Evolutionary conservation across 2,329 filamentous ascomycete species (phyloP), one percentile per base, ranked within the genome.

Genomic region (Herpotrichia juniperi): DNA sequence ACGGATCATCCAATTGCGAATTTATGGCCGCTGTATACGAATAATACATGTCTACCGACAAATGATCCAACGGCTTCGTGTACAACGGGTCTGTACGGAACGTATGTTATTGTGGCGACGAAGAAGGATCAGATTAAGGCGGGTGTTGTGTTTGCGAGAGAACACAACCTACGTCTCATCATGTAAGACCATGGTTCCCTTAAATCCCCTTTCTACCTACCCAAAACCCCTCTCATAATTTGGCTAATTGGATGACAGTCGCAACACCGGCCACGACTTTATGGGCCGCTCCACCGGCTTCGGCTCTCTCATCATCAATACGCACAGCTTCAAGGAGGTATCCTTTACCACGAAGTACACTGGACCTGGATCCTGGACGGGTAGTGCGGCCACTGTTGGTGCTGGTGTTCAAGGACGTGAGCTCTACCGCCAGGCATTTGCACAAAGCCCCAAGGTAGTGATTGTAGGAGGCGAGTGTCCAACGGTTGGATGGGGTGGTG

Each of bases 401-500:
- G 67, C 69, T n/a, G 70, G 70, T 30, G 61, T 74, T 4, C 71
- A 74, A 35, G 69, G 64, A 11, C 57, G 67, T 26, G 71, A 72
- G 37, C 35, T 72, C 7, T 74, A 62, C 52, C 62, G 59, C 2
- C 52, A 70, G 24, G 66, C 65, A 32, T 68, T 67, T 50, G 57
- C 54, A 4, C 66, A 72, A 48, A 55, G 49, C 10, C 68, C 69
- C 9, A 64, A 64, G 50, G 62, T 66, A 11, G 66, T 70, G 21
- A 64, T 74, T 24, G 69, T 74, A 25, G 71, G 71, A 42, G 71
- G 71, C 54, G 69, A 73, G 34, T 74, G 71, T 44, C 69, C 70
- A 6, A 72, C 71, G 46, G 73, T 76, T 19, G 72, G 71, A 21
- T 71, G 73, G 54, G 73, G 61, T 9, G 76, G 76, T n/a, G 76